Base-by-base conservation (phyloP, 805 yeast genomes). In the Lipomyces orientalis region DNA sequence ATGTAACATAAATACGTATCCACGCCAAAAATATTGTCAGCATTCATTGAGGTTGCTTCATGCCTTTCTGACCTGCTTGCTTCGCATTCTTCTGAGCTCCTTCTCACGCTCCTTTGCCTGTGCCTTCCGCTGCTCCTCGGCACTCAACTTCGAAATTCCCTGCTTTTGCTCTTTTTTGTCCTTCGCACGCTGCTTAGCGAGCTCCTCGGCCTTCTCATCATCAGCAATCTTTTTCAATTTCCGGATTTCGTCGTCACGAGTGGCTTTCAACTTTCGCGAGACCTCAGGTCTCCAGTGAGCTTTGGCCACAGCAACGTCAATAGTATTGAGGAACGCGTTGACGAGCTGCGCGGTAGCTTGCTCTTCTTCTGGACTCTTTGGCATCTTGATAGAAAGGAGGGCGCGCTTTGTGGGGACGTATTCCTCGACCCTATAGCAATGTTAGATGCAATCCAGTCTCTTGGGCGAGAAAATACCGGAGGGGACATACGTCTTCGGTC, bases 71-170 rank as follows among this genome's bases (percentile, higher is more conserved):
- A 87, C 79, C 89, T 88, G 79, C 86, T 87, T 79, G 60, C 34
- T 84, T 88, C 80, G 81, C 84, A 77, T 81, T 80, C 80, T 91
- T 90, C 92, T 88, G 77, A 88, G 91, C 79, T 88, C 91, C 82
- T 89, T 91, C 73, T 91, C 97, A 72, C 83, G 82, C 78, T 89
- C 91, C 81, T 89, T 91, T 81, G 87, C 88, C 71, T 90, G 94
- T 55, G 85, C 78, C 80, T 90, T 91, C 72, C 87, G 87, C 80
- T 90, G 95, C 76, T 90, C 95, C 75, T 88, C 92, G 68, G 91
- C 89, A 58, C 89, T 83, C 75, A 90, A 80, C 39, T 83, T 84
- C 72, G 84, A 80, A 70, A 85, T 74, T 5, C 34, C 56, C 31
- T 64, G 60, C 58, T 64, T 61, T 12, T 35, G 64, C 63, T 81